These are phyloP conservation scores for Scheffersomyces titani DNA, from an alignment of 1,139 yeast genomes.

Conservation along the genomic window DNA sequence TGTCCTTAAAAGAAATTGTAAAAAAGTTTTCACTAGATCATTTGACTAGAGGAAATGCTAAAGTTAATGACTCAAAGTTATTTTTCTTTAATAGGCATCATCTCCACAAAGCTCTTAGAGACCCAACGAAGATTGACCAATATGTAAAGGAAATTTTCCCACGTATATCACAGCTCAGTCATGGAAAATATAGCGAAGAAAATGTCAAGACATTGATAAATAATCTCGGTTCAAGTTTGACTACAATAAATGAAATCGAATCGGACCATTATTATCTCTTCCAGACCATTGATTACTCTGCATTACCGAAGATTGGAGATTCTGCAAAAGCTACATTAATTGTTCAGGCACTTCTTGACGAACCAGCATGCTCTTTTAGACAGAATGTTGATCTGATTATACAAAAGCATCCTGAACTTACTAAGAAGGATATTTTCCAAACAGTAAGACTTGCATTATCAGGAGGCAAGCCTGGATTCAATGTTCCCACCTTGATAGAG, in stretches of 20 bases:
- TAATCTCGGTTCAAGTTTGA: conserved; percentile 41
- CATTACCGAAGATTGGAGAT: conserved; percentile 6
- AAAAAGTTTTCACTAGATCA: conserved; percentile 57
- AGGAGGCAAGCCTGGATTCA: conserved; percentile 71
- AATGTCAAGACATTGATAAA: conserved; percentile 27
- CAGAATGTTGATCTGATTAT: conserved; percentile 14
- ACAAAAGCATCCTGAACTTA: conserved; percentile 12
- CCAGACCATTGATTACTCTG: conserved; percentile 34
- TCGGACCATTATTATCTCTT: conserved; percentile 52
- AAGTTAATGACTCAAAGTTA: conserved; percentile 78
- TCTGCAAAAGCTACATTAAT: conserved; percentile 1
- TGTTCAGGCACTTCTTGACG: conserved; percentile 9
- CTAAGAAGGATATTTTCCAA: conserved; percentile 57
- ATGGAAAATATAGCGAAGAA: conserved; percentile 16
- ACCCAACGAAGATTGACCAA: conserved; percentile 29
- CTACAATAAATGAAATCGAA: conserved; percentile 49
- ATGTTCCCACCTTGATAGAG: conserved; percentile 59
- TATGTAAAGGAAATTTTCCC: conserved; percentile 31
- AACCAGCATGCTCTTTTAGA: conserved; percentile 5
- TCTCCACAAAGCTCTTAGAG: conserved; percentile 38
- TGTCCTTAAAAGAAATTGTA: conserved; percentile 55
- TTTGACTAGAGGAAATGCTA: conserved; percentile 90
- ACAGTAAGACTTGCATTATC: conserved; percentile 70
- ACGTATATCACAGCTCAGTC: conserved; percentile 11
- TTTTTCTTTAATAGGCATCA: conserved; percentile 75